These are phyloP conservation scores for Hypoxylon rickii DNA, from an alignment of 495 filamentous ascomycete genomes.

Conservation along the genomic window DNA sequence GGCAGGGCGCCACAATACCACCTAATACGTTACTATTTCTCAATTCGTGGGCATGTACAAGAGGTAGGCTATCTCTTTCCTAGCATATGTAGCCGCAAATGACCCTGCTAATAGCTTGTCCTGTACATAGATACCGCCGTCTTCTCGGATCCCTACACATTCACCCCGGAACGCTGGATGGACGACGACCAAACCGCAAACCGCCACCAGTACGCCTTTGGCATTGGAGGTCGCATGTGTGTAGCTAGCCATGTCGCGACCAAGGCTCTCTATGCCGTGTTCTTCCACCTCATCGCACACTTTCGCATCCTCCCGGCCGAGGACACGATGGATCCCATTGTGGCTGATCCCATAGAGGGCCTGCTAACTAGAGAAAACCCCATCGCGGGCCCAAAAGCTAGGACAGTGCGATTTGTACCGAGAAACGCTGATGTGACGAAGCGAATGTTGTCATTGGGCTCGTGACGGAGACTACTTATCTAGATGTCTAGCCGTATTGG, in stretches of 20 bases:
- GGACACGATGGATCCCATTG: conserved; percentile 21
- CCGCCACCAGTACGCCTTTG: conserved; percentile 71
- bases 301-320: conserved; percentile 47
- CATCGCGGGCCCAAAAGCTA: conserved; percentile 24
- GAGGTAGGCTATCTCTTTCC: conserved; percentile 6
- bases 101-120: neutral
- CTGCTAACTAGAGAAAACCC: conserved; percentile 22
- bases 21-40: conserved; percentile 71
- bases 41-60: conserved; percentile 34
- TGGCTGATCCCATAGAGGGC: conserved; percentile 27
- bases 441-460: conserved; percentile 17
- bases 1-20: conserved; percentile 62
- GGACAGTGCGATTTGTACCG: conserved; percentile 27
- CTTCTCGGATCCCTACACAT: conserved; percentile 63
- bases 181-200: conserved; percentile 49
- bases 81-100: too few relatives aligned
- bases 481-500: too few relatives aligned
- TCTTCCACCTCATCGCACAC: conserved; percentile 67
- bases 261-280: conserved; percentile 69
- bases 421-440: conserved; percentile 12
- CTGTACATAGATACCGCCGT: conserved; percentile 57
- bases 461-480: neutral
- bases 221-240: conserved; percentile 72
- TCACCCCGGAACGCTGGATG: conserved; percentile 69
- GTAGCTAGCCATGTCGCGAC: conserved; percentile 70